Evolutionary conservation across 139 green algal species (phyloP), one percentile per base, ranked within the genome.

Genomic region (Bryopsis sp.): DNA sequence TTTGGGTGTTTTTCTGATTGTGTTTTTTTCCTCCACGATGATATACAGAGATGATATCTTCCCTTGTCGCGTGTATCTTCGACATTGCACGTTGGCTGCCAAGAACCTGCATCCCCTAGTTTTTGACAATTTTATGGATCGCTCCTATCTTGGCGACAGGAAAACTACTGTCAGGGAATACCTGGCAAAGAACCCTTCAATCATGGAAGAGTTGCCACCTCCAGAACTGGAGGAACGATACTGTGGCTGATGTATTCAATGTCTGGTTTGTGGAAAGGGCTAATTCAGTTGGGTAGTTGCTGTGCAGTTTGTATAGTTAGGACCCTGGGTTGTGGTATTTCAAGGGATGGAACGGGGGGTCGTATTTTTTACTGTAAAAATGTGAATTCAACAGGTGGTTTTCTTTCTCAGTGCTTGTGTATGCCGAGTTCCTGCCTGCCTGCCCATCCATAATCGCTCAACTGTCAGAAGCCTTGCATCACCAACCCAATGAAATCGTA

Each of bases 71-170:
- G 74, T 85, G 7, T 97, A 97, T 70, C 66, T 95, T 38, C 79
- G 92, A 1, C 92, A 97, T 79, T 97, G 92, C 76, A 81, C 92
- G 39, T 67, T 96, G 47, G 85, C 89, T 8, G 86, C 89, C 1
- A 50, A 79, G 67, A 72, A 64, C 24, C 76, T 93, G 34, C 81
- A 87, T 19, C 29, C 68, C 0, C 71, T 83, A 58, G 85, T 79
- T 0, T 74, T 85, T 34, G 70, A 81, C 1, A 88, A 70, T 64
- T 97, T 97, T 69, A 70, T 97, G 71, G 85, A 97, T 57, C 28
- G 61, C 28, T 97, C 90, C 0, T 94, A 79, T 48, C 75, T 97
- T 39, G 77, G 81, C 3, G 92, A 97, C 47, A 69, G 92, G 2
- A 3, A 5, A 2, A 83, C 77, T 2, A 92, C 82, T 2, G 62